phyloP scores from a whole-genome alignment of 2,329 filamentous ascomycete species.

The Penicillium sp. region DNA sequence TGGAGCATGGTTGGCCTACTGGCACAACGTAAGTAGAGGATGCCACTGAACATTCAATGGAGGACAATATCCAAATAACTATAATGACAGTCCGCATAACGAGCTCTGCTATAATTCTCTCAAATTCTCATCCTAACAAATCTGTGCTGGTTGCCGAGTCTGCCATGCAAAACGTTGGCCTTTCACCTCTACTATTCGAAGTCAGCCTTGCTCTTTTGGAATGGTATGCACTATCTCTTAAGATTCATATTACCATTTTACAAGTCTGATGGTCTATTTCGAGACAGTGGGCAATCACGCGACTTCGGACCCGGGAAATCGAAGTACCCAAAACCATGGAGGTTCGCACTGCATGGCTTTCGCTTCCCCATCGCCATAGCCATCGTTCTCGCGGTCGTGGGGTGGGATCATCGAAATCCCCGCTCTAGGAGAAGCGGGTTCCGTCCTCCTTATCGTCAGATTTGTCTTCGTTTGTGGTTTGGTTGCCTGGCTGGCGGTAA shows the following conservation, averaged over 20 bases:
- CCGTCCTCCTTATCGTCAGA: conserved; percentile 18
- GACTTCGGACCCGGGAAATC: conserved; percentile 25
- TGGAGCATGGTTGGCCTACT: conserved; percentile 26
- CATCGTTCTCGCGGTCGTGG: conserved; percentile 23
- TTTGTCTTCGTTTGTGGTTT: conserved; percentile 24
- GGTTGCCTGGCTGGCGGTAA: conserved; percentile 19
- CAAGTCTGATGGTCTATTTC: background rate
- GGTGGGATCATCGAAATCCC: conserved; percentile 16
- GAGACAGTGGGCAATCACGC: conserved; percentile 24
- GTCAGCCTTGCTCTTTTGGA: conserved; percentile 26
- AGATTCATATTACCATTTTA: no score
- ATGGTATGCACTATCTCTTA: conserved; percentile 15
- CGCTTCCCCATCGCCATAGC: conserved; percentile 24
- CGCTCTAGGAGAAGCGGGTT: conserved; percentile 18
- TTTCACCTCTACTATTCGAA: conserved; percentile 30
- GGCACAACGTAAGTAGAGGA: conserved; percentile 21
- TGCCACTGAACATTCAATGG: background rate
- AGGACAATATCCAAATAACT: background rate
- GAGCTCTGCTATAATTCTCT: conserved; percentile 23
- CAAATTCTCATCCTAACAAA: conserved; percentile 13
- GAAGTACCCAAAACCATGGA: conserved; percentile 19
- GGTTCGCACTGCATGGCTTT: conserved; percentile 24
- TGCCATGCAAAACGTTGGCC: conserved; percentile 24
- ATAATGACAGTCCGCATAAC: conserved; percentile 24
- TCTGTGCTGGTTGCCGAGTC: conserved; percentile 21